Evolutionary conservation across 768 basidiomycete species (phyloP).

Genomic region (Amyloporia xantha): DNA sequence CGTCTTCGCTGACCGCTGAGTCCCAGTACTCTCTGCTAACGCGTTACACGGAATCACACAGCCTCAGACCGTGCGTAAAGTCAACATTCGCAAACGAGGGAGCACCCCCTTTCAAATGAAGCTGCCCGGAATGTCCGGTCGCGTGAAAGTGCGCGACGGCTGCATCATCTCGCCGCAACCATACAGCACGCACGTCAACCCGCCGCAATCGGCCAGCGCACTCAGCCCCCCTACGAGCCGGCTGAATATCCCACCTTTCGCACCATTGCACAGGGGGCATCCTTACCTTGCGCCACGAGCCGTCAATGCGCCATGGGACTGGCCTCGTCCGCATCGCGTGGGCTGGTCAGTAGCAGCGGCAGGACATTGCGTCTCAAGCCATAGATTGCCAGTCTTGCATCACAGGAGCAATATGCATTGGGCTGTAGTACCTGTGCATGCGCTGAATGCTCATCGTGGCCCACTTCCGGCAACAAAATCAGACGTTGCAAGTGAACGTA

Average conservation of each 20-base stretch:
- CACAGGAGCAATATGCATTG: background rate
- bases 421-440: background rate
- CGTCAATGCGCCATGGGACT: background rate
- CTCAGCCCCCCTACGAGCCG: background rate
- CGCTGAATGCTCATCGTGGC: no score
- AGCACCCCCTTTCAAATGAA: constrained; percentile 14
- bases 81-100: constrained; percentile 10
- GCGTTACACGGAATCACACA: background rate
- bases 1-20: no score
- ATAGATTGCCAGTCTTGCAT: no score
- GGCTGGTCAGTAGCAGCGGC: background rate
- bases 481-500: no score
- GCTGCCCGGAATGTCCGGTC: constrained; percentile 6
- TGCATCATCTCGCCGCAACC: background rate
- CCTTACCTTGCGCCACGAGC: background rate
- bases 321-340: background rate
- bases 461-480: no score
- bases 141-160: constrained; percentile 4
- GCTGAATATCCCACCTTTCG: no score
- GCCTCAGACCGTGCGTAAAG: constrained; percentile 7
- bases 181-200: background rate
- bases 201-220: background rate
- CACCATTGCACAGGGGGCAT: background rate
- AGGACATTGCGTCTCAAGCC: no score
- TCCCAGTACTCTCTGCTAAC: no score